Conservation (phyloP, 164 flowering plant genomes). For the Saururus chinensis region DNA sequence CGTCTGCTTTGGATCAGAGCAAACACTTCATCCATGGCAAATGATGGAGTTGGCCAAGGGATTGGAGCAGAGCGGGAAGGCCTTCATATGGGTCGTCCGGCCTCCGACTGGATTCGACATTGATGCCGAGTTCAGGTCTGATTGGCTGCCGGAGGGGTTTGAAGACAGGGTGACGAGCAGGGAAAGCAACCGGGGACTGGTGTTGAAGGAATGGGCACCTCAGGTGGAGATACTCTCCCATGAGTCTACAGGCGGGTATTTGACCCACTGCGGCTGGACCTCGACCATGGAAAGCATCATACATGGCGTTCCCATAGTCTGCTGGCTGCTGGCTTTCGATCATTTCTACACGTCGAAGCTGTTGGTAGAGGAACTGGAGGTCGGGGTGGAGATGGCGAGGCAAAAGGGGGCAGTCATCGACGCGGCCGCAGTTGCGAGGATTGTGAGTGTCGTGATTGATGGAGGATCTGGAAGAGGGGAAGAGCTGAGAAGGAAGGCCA, state of each 20-base stretch:
- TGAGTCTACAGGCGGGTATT: constrained; percentile 31
- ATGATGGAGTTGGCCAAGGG: constrained; percentile 7
- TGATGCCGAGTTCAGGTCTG: background rate
- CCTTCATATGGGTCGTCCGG: constrained; percentile 5
- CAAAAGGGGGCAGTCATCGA: constrained; percentile 23
- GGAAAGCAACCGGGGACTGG: constrained; percentile 19
- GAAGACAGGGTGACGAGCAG: background rate
- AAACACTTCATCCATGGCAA: background rate
- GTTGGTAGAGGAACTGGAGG: constrained; percentile 25
- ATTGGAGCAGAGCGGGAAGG: constrained; percentile 1
- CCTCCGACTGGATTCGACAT: background rate
- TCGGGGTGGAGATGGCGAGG: constrained; percentile 32
- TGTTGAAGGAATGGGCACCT: constrained; percentile 43
- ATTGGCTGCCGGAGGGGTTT: constrained; percentile 2
- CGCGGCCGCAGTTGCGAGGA: constrained; percentile 12
- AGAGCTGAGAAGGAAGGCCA: constrained; percentile 39
- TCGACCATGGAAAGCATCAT: constrained; percentile 38
- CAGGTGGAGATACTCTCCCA: constrained; percentile 40
- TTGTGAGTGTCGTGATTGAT: constrained; percentile 35
- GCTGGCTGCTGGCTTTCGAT: constrained; percentile 74
- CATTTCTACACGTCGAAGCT: constrained; percentile 46
- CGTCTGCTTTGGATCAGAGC: background rate
- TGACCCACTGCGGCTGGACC: constrained; percentile 54
- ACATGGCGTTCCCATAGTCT: constrained; percentile 41
- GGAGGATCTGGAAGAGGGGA: constrained; percentile 26